Base-by-base conservation (phyloP, 1,284 basidiomycete species). In the Moesziomyces antarcticus region DNA sequence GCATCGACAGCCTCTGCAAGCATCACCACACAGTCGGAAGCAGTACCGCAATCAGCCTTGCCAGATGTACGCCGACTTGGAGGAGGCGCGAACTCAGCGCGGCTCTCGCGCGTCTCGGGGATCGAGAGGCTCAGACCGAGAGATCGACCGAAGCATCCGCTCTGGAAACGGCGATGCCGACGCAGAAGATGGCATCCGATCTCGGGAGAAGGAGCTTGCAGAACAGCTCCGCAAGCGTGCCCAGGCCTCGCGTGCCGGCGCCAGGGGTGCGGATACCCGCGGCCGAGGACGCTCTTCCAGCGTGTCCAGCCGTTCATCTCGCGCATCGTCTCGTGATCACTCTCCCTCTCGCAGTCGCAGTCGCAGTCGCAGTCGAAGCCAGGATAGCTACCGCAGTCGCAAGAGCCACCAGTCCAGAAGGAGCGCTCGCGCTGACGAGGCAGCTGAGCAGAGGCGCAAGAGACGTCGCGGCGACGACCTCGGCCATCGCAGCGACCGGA, bases 211-310 rank as follows among this genome's bases (percentile, higher is more conserved):
- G 41, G 76, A 81, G 54, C 67, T 83, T 8, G 77, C 78, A 24
- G 81, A 82, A 43, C 75, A 83, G 57, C 69, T 83, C 20, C 69
- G 82, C 14, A 79, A 67, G 45, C 68, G 72, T 50, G 79, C 73
- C 3, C 67, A 62, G 37, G 75, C 72, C 14, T 76, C 77, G 4
- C 67, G 77, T 14, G 44, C 64, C 14, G 50, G 30, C 14, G 35
- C 43, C 21, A 50, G 45, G 27, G 68, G 33, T 24, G 50, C 58
- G 3, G 27, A 22, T 14, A 13, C 44, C 45, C 62, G 66, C 25
- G 65, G 51, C 11, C 63, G 70, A 41, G 40, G 43, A 48, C 59
- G 59, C 30, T 60, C 66, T 4, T 53, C 67, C 4, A 41, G 56
- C 18, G 50, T 41, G 9, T 70, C 67, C 41, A 70, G 67, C 43